phyloP scores from a whole-genome alignment of 176 grass and related monocot species.

The Eleusine coracana region DNA sequence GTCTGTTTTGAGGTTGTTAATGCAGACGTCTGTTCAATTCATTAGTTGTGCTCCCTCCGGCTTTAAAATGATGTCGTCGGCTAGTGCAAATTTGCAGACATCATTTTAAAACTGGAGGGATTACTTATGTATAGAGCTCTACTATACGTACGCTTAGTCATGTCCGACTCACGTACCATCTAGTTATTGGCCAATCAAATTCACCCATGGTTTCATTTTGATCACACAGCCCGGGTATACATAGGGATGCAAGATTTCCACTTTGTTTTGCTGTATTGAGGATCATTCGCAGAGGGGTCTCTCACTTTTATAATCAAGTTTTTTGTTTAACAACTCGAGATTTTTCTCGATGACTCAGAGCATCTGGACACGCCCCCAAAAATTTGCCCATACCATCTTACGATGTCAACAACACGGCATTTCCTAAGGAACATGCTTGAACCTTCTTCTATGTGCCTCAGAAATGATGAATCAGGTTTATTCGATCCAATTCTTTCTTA shows the following conservation, averaged over 20 bases:
- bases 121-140: not conserved
- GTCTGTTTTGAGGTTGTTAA: not conserved
- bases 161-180: not conserved
- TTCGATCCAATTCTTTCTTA: slow-evolving; percentile 5
- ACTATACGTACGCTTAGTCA: not conserved
- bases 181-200: too few species aligned
- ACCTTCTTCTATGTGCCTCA: not conserved
- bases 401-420: not conserved
- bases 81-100: too few species aligned
- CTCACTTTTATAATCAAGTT: not conserved
- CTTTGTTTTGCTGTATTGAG: not conserved
- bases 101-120: too few species aligned
- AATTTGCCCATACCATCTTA: not conserved
- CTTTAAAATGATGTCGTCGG: too few species aligned
- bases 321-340: not conserved
- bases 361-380: not conserved
- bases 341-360: not conserved
- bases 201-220: too few species aligned
- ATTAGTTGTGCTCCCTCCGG: not conserved
- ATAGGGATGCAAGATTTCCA: too few species aligned
- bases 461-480: slow-evolving; percentile 18
- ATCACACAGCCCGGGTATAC: too few species aligned
- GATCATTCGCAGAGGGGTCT: not conserved
- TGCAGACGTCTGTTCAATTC: not conserved
- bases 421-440: slow-evolving; percentile 20